Evolutionary conservation across 169 alveolate genomes (phyloP), one percentile per base, ranked within the genome.

Genomic region (Eimeria tenella): DNA sequence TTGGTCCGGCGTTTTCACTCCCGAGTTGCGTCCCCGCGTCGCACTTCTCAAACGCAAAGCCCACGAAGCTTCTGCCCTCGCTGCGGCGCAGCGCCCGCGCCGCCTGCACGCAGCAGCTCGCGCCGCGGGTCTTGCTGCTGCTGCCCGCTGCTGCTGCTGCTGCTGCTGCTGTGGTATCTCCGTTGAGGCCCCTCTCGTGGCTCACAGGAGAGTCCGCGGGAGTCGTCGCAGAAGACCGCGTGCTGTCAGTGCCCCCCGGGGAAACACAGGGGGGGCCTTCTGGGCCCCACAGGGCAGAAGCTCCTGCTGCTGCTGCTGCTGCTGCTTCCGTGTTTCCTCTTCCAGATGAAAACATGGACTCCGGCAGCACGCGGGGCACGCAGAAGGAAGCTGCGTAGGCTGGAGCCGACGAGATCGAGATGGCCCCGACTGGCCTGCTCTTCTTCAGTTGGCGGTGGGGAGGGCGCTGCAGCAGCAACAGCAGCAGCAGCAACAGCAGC

Each of bases 11-110:
- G 31, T n/a, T 55, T 60, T 9, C n/a, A 31, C 42, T 31, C 10
- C 13, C 4, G 13, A 10, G 15, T 75, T 23, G 62, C 3, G 86
- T 49, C 55, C 6, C 63, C 65, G 23, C 63, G 31, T 15, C 63
- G 25, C 71, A 81, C 10, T 53, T 81, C n/a, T 81, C 89, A 31
- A 81, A 60, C n/a, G 89, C 89, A 81, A 81, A 81, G n/a, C 89
- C 89, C 50, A 81, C 58, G 71, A 81, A 81, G 55, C 89, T 71
- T 21, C 42, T 81, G 42, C 17, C 21, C 4, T 81, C 73, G 70
- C 89, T 81, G n/a, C n/a, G 73, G 52, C 89, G 49, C 49, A 81
- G 68, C 65, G 42, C 55, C 73, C 73, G 68, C 62, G 86, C 79
- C 52, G 79, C 31, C 21, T 23, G 56, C n/a, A 23, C 62, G 42